Evolutionary conservation across 352 stramenopile species (phyloP).

Genomic region (Phytophthora macrochlamydospora): DNA sequence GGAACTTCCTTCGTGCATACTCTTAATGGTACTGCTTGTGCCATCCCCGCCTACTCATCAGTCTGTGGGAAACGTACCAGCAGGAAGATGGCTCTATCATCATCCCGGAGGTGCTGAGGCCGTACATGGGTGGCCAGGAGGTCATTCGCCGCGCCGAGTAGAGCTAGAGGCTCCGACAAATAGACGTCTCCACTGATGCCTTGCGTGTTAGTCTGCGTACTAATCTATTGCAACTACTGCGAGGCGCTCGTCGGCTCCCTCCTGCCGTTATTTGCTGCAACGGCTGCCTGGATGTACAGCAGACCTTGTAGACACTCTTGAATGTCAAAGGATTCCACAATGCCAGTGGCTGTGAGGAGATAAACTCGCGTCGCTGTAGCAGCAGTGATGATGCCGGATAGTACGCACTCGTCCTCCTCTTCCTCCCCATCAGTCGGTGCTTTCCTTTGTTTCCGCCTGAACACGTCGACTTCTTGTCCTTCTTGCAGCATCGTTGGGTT

Average conservation of each 20-base stretch:
- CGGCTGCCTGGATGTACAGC: slow-evolving; percentile 33
- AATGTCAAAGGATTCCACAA: slow-evolving; percentile 50
- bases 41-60: slow-evolving; percentile 84
- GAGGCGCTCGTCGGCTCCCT: slow-evolving; percentile 7
- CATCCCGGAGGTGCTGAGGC: slow-evolving; percentile 77
- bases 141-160: slow-evolving; percentile 46
- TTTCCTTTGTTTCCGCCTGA: slow-evolving; percentile 18
- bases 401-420: slow-evolving; percentile 23
- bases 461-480: slow-evolving; percentile 61
- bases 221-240: slow-evolving; percentile 35
- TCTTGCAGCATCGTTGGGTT: slow-evolving; percentile 62
- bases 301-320: slow-evolving; percentile 47
- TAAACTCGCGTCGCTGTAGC: slow-evolving; percentile 53
- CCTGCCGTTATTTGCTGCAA: slow-evolving; percentile 21
- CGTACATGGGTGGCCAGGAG: slow-evolving; percentile 83
- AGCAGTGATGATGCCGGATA: slow-evolving; percentile 57
- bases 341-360: slow-evolving; percentile 36
- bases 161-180: slow-evolving; percentile 12
- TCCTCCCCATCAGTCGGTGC: neutral
- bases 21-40: slow-evolving; percentile 87
- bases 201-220: slow-evolving; percentile 13
- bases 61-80: slow-evolving; percentile 87
- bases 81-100: slow-evolving; percentile 77
- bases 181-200: slow-evolving; percentile 27
- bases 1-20: slow-evolving; percentile 85